Percentiles rank a stretch among this genome's conserved stretches.
These are phyloP conservation scores for Reutealis trisperma DNA, from an alignment of 345 rosid genomes.

Conservation along the genomic window DNA sequence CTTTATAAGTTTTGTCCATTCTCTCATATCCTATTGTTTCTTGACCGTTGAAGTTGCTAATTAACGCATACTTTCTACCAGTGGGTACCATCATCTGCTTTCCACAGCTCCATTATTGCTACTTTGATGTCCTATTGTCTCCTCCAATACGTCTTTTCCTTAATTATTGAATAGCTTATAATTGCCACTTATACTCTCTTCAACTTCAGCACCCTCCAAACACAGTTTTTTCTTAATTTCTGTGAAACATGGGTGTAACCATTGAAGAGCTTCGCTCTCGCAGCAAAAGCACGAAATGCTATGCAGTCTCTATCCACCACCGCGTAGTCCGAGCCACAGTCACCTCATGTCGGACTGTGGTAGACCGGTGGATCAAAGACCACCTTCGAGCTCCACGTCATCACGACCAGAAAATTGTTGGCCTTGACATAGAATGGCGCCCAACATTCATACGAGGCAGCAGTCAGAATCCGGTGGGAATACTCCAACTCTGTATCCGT, in stretches of 20 bases:
- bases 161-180: neutral
- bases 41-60: too few species aligned
- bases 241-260: neutral
- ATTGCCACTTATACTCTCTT: neutral
- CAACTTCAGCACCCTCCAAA: neutral
- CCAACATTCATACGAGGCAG: neutral
- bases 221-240: neutral
- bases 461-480: neutral
- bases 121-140: neutral
- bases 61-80: neutral
- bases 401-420: neutral
- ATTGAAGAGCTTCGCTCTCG: too few species aligned
- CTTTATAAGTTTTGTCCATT: too few species aligned
- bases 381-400: slow-evolving; percentile 1
- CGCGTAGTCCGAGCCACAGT: neutral
- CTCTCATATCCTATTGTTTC: too few species aligned
- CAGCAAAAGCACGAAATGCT: neutral
- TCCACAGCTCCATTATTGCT: neutral
- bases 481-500: neutral
- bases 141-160: neutral
- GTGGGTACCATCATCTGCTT: neutral
- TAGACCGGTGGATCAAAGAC: neutral
- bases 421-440: neutral
- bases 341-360: neutral
- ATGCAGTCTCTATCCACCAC: neutral